Evolutionary conservation across 305 asterid species (phyloP).

Genomic region (Petunia hybrid): DNA sequence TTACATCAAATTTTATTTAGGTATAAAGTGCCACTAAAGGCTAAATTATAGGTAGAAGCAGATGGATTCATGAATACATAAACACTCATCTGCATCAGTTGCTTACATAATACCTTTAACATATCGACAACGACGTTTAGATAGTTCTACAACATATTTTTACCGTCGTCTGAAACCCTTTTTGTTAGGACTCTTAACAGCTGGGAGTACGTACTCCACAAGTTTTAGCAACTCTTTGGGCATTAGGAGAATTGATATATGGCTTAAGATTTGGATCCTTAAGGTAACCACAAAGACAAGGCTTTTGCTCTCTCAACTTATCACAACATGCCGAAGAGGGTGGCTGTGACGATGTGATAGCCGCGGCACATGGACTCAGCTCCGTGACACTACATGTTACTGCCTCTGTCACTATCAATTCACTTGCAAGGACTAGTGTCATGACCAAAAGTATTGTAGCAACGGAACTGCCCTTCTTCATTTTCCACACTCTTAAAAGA

Average conservation of each 20-base stretch:
- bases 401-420: constrained; percentile 36
- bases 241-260: constrained; percentile 26
- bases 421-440: constrained; percentile 35
- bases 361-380: constrained; percentile 48
- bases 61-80: no score
- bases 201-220: constrained; percentile 37
- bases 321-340: constrained; percentile 49
- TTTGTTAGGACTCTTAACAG: constrained; percentile 27
- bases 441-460: constrained; percentile 11
- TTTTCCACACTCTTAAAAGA: background rate
- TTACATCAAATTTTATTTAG: no score
- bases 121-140: no score
- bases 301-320: constrained; percentile 36
- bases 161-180: background rate
- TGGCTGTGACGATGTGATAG: constrained; percentile 33
- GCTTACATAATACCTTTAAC: background rate
- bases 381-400: constrained; percentile 45
- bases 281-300: constrained; percentile 42
- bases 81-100: background rate
- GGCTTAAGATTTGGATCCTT: constrained; percentile 33
- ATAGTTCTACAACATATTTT: background rate
- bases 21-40: no score
- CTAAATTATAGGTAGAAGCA: no score
- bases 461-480: background rate
- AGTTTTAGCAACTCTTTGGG: constrained; percentile 30